Conservation (phyloP, 164 flowering plant genomes). For the Euptelea pleiosperma region DNA sequence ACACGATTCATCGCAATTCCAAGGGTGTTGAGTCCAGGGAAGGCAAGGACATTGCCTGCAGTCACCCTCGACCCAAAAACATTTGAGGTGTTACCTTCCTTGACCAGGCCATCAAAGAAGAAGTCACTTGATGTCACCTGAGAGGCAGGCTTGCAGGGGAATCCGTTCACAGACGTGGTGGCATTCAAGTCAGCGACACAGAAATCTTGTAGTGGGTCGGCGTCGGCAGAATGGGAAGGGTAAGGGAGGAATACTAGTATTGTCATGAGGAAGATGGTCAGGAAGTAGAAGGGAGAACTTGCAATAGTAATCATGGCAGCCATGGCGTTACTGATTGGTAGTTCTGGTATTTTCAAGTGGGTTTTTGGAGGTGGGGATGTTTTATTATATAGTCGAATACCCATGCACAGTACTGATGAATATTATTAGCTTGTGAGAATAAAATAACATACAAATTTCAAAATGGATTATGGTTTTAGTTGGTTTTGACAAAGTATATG, state of each 20-base stretch:
- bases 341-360: not conserved
- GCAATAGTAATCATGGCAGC: conserved; percentile 6
- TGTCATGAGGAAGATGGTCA: not conserved
- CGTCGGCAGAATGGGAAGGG: conserved; percentile 33
- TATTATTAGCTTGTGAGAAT: no score
- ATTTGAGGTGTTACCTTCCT: conserved; percentile 44
- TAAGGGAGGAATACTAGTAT: conserved; percentile 21
- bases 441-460: no score
- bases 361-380: no score
- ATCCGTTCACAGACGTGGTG: conserved; percentile 41
- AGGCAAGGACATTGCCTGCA: conserved; percentile 44
- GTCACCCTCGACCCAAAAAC: conserved; percentile 30
- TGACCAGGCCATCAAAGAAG: conserved; percentile 49
- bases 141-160: conserved; percentile 62
- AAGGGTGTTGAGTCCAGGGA: conserved; percentile 67
- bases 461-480: no score
- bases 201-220: conserved; percentile 65
- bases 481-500: no score
- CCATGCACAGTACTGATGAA: no score
- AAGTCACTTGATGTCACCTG: conserved; percentile 51
- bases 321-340: not conserved
- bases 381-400: no score
- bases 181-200: conserved; percentile 46
- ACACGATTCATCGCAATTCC: conserved; percentile 73
- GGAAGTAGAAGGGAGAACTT: not conserved